A percentile compares a stretch with the other conserved stretches of the same genome.
Evolutionary conservation across 805 yeast species (phyloP).

Genomic region (Blastobotrys terrestris): DNA sequence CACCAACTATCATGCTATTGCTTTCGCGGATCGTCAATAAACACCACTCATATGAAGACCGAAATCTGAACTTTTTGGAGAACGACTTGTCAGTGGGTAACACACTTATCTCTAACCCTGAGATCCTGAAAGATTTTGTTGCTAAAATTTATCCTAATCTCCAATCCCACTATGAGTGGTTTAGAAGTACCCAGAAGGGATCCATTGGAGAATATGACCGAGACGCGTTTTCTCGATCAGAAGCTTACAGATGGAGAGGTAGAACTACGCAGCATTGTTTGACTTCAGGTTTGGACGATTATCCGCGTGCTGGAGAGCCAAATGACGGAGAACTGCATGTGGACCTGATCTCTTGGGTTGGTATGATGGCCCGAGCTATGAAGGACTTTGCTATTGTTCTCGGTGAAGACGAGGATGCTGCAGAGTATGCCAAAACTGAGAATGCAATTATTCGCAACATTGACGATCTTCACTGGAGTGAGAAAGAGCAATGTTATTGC

Average conservation of each 20-base stretch:
- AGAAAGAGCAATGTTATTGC: conserved; percentile 60
- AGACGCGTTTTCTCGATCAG: conserved; percentile 41
- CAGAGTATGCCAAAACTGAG: conserved; percentile 48
- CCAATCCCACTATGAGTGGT: conserved; percentile 76
- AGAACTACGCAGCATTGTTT: conserved; percentile 78
- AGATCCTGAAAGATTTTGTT: conserved; percentile 30
- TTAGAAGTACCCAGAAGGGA: conserved; percentile 74
- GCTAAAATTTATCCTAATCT: conserved; percentile 67
- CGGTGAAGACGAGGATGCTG: conserved; percentile 52
- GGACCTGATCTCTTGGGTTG: conserved; percentile 88
- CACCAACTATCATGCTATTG: conserved; percentile 80
- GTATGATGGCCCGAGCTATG: conserved; percentile 83
- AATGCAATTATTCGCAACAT: conserved; percentile 55
- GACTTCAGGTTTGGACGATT: conserved; percentile 93
- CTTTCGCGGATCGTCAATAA: conserved; percentile 45
- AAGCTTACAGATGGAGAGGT: conserved; percentile 90
- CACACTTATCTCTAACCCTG: conserved; percentile 52
- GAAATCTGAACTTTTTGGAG: not conserved
- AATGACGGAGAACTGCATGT: conserved; percentile 88
- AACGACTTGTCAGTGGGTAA: conserved; percentile 27
- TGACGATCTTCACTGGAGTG: conserved; percentile 76
- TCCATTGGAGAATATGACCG: conserved; percentile 66
- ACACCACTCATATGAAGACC: conserved; percentile 13
- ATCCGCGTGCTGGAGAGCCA: conserved; percentile 77
- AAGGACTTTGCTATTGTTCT: conserved; percentile 60